phyloP scores from a whole-genome alignment of 2,329 filamentous ascomycete genomes.

The Fusarium sp. region DNA sequence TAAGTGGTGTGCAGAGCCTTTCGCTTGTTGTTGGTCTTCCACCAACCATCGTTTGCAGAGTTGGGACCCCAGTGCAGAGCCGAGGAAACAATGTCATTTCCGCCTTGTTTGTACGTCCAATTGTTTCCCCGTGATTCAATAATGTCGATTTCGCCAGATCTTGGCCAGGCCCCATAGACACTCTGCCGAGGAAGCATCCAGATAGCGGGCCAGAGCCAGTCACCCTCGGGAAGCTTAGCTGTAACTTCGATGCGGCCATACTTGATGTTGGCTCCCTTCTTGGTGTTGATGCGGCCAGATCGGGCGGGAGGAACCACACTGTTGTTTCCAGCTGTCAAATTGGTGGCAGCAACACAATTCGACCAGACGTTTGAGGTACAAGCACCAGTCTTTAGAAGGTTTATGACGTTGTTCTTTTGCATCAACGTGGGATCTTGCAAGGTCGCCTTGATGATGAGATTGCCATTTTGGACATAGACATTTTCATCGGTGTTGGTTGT shows the following conservation, averaged over 20 bases:
- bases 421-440: slow-evolving; percentile 77
- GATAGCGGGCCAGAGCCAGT: slow-evolving; percentile 94
- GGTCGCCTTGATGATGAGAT: slow-evolving; percentile 81
- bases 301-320: slow-evolving; percentile 82
- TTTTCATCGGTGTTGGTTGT: slow-evolving; percentile 81
- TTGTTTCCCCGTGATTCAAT: slow-evolving; percentile 87
- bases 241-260: slow-evolving; percentile 86
- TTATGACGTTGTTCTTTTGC: slow-evolving; percentile 74
- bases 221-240: slow-evolving; percentile 80
- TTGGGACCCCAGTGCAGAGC: slow-evolving; percentile 87
- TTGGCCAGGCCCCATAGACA: slow-evolving; percentile 82
- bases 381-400: slow-evolving; percentile 74
- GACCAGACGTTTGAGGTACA: slow-evolving; percentile 73
- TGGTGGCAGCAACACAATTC: slow-evolving; percentile 77
- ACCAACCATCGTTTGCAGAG: slow-evolving; percentile 80
- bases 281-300: slow-evolving; percentile 84
- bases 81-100: slow-evolving; percentile 84
- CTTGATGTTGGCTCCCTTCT: slow-evolving; percentile 76
- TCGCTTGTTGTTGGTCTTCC: slow-evolving; percentile 84
- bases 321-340: slow-evolving; percentile 76
- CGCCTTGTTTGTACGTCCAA: slow-evolving; percentile 79
- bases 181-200: slow-evolving; percentile 85
- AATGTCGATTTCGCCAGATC: slow-evolving; percentile 87
- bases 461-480: slow-evolving; percentile 76
- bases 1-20: slow-evolving; percentile 81